A percentile compares a stretch with the other conserved stretches of the same genome.
These are phyloP conservation scores for Sanghuangporus baumii DNA, from an alignment of 1,284 basidiomycete genomes.

Conservation along the genomic window DNA sequence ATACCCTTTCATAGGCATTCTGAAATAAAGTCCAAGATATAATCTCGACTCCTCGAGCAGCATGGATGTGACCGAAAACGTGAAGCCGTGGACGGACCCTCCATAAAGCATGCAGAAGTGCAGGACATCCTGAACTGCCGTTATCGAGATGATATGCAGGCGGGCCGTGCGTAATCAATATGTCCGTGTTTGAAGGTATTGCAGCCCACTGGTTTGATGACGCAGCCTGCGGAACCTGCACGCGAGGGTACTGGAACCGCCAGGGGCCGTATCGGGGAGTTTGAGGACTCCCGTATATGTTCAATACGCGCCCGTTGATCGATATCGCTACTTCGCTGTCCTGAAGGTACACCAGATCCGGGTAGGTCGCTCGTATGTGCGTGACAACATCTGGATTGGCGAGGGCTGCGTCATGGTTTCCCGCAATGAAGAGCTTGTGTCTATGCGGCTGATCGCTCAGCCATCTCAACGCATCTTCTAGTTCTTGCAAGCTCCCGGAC, in stretches of 20 bases:
- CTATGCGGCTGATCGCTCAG: slow-evolving; percentile 29
- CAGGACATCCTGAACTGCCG: slow-evolving; percentile 26
- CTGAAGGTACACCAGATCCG: slow-evolving; percentile 28
- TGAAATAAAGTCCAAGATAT: slow-evolving; percentile 29
- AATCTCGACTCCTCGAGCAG: slow-evolving; percentile 28
- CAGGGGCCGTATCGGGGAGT: slow-evolving; percentile 31
- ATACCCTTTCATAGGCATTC: slow-evolving; percentile 19
- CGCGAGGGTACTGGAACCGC: slow-evolving; percentile 33
- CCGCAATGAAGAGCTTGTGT: slow-evolving; percentile 36
- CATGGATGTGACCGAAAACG: slow-evolving; percentile 40
- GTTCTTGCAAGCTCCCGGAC: slow-evolving; percentile 17
- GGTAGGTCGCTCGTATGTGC: slow-evolving; percentile 13
- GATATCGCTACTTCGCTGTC: slow-evolving; percentile 24
- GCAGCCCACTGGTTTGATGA: slow-evolving; percentile 22
- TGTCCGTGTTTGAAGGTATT: slow-evolving; percentile 30
- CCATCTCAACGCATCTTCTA: slow-evolving; percentile 20
- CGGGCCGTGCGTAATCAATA: slow-evolving; percentile 40
- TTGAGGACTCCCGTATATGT: slow-evolving; percentile 31
- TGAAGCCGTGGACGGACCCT: slow-evolving; percentile 31
- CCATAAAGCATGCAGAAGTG: slow-evolving; percentile 30
- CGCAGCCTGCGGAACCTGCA: slow-evolving; percentile 4
- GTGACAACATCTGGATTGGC: neutral
- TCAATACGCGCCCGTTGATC: slow-evolving; percentile 26
- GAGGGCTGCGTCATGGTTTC: slow-evolving; percentile 35
- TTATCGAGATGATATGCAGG: slow-evolving; percentile 31